Base-by-base conservation (phyloP, 495 filamentous ascomycete species). In the Copromyces sp. region DNA sequence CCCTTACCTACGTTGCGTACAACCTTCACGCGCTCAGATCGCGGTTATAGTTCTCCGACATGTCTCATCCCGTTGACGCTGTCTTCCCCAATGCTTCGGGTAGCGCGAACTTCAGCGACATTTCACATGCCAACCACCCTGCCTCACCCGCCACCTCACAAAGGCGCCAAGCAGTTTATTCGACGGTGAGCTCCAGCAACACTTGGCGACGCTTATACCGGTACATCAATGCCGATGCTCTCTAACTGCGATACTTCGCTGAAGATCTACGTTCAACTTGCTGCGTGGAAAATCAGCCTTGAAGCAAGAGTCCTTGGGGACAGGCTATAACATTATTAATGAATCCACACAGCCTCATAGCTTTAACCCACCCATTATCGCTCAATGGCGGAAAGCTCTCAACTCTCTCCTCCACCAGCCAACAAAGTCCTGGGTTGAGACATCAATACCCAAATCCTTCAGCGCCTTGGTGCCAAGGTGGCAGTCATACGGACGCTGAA, bases 401-500 rank as follows among this genome's bases (percentile, higher is more conserved):
- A 82, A 80, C 72, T 87, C 81, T 68, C 85, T 78, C 74, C 83
- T 82, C 94, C 94, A 98, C 94, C 94, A 98, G 35, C 84, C 88
- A 39, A 83, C 84, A 77, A 98, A 97, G 73, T 94, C 87, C 78
- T 90, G 86, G 0, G 93, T 94, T 24, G 84, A 82, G 53, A 95
- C 90, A 76, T 93, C 86, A 70, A 98, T 92, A 0, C 89, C 93
- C 70, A 97, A 76, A 20, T 94, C 89, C 79, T 87, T 88, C 71
- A 98, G 80, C 38, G 83, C 88, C 83, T 89, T 88, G 20, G 89
- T 97, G 70, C 92, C 93, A 32, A 98, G 85, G 78, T 97, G 93
- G 72, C 91, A 94, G 81, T 98, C 94, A 82, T 93, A 97, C 11
- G 94, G 94, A 70, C 94, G 87, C 83, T 93, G 86, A 17, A 94